Percentiles rank a stretch among this genome's conserved stretches.
phyloP scores from a whole-genome alignment of 2,329 filamentous ascomycete genomes.

The Colletotrichum abscissum region DNA sequence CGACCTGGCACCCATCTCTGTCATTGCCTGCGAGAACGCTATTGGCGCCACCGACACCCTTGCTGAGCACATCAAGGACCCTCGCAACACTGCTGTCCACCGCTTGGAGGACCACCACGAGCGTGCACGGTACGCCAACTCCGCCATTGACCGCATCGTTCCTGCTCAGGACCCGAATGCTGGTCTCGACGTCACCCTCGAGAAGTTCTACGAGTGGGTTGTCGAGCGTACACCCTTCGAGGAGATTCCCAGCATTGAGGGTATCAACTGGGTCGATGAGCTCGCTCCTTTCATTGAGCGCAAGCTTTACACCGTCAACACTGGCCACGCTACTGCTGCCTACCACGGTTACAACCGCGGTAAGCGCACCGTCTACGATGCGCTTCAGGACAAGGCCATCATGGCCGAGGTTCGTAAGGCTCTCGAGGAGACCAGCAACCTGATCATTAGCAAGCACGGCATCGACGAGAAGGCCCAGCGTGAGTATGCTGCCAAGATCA shows the following conservation, averaged over 20 bases:
- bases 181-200: constrained; percentile 91
- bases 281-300: constrained; percentile 97
- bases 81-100: constrained; percentile 76
- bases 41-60: constrained; percentile 94
- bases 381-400: constrained; percentile 84
- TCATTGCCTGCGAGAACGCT: constrained; percentile 98
- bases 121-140: constrained; percentile 94
- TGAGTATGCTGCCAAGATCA: constrained; percentile 91
- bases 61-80: constrained; percentile 80
- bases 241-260: constrained; percentile 80
- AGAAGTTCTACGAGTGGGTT: constrained; percentile 99
- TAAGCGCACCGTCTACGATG: constrained; percentile 90
- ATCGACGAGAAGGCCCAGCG: constrained; percentile 81
- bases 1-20: constrained; percentile 76
- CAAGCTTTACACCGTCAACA: constrained; percentile 99
- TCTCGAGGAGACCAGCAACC: constrained; percentile 84
- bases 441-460: constrained; percentile 89
- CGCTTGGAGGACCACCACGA: constrained; percentile 75
- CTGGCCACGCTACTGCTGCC: constrained; percentile 92
- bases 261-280: constrained; percentile 93
- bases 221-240: constrained; percentile 90
- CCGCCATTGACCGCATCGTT: constrained; percentile 97
- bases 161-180: constrained; percentile 85
- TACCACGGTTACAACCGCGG: constrained; percentile 92
- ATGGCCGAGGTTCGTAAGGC: constrained; percentile 82